Conservation (phyloP, 2,329 filamentous ascomycete species). For the Monosporascus sp. region DNA sequence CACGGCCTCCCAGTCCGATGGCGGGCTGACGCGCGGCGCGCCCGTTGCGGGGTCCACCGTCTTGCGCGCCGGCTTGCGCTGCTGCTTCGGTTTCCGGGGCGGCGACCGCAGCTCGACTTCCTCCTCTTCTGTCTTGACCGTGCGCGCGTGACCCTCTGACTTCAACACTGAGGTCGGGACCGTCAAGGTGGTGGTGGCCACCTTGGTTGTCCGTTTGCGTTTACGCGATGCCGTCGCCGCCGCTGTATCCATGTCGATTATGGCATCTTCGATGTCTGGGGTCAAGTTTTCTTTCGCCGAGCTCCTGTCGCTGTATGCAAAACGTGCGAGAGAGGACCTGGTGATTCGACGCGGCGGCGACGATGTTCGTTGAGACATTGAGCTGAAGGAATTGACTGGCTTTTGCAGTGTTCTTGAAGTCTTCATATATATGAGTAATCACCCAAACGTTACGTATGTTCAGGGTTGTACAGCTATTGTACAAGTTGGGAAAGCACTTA, state of each 20-base stretch:
- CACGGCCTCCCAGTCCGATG: conserved; percentile 61
- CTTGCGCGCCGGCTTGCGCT: conserved; percentile 23
- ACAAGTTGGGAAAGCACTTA: no score
- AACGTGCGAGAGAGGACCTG: conserved; percentile 26
- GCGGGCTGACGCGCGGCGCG: conserved; percentile 13
- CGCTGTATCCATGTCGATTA: conserved; percentile 10
- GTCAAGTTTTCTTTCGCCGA: conserved; percentile 1
- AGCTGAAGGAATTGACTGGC: conserved; percentile 1
- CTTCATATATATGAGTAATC: conserved; percentile 5
- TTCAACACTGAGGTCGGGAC: background rate
- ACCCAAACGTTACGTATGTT: no score
- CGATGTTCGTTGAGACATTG: conserved; percentile 16
- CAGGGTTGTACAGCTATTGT: no score
- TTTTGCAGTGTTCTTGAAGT: conserved; percentile 4
- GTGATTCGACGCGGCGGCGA: conserved; percentile 27
- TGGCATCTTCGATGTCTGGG: conserved; percentile 26
- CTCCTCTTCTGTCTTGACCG: conserved; percentile 11
- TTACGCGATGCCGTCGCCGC: conserved; percentile 13
- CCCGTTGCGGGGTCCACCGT: conserved; percentile 17
- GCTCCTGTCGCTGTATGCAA: conserved; percentile 17
- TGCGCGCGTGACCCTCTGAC: no score
- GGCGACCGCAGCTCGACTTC: conserved; percentile 3
- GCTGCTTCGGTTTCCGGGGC: conserved; percentile 1
- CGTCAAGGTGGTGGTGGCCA: background rate
- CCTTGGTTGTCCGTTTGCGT: conserved; percentile 19